Base-by-base conservation (phyloP, 2,329 filamentous ascomycete species). In the Fusarium mangiferae region DNA sequence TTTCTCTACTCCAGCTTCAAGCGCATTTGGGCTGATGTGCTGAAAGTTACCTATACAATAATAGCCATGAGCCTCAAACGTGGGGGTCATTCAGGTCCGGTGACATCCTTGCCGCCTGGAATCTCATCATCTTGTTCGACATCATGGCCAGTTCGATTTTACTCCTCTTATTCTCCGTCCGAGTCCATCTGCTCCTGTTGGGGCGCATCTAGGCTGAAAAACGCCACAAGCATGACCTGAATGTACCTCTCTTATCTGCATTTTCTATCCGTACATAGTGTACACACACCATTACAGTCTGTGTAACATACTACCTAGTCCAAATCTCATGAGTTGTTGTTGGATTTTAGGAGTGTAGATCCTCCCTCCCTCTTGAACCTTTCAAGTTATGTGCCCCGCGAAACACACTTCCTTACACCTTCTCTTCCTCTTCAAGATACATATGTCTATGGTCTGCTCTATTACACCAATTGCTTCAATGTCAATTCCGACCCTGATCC, bases 131-230 rank as follows among this genome's bases (percentile, higher is more conserved):
- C 13, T 38, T 54, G 28, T 49, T 52, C 18, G 3, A 55, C 41
- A 33, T 48, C 20, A 55, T 14, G 33, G n/a, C 26, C 49, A 26
- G 35, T 26, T 51, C 12, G 28, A n/a, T 59, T 51, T 15, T 45
- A 41, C n/a, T 48, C 39, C 26, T 62, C 46, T 57, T 61, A 33
- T 49, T 46, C 54, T 39, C 54, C 35, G 18, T 60, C 57, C 56
- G 49, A 48, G 61, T 45, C 59, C 56, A 56, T 36, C 26, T 41
- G 45, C 24, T 75, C 68, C 51, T 28, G 56, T 69, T 74, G 72
- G 72, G 45, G 59, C 72, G 68, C 68, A 28, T 75, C 61, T 66
- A 58, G 49, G 42, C 55, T 54, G 61, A 38, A 51, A 28, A 54
- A 62, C 59, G 59, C 63, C 55, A 71, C 55, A 41, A 51, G 49